These are phyloP conservation scores for Pseudohalonectria lignicola DNA, from an alignment of 2,329 filamentous ascomycete species.

Conservation along the genomic window DNA sequence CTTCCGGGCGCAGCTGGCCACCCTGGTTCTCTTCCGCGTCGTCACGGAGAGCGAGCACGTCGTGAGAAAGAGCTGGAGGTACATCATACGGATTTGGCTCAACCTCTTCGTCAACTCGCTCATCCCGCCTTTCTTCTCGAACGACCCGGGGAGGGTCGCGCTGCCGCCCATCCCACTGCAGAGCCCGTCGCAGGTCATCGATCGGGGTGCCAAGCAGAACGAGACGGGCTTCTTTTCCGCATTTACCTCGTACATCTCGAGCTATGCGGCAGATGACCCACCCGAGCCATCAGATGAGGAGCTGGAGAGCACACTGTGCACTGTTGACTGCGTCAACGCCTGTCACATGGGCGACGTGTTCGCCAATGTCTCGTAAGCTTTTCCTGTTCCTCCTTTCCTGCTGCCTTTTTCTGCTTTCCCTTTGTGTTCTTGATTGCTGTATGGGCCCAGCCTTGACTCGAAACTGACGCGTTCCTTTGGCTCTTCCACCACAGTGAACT, in stretches of 20 bases:
- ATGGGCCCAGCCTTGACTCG: no score
- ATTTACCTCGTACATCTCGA: constrained; percentile 95
- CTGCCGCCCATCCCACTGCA: constrained; percentile 80
- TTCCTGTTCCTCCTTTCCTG: neutral
- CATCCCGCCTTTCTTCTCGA: constrained; percentile 66
- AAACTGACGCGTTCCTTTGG: no score
- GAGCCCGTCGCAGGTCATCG: constrained; percentile 83
- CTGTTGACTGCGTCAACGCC: constrained; percentile 86
- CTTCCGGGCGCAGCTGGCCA: constrained; percentile 86
- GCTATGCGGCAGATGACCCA: constrained; percentile 94
- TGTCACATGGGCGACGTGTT: constrained; percentile 79
- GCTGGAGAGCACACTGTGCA: constrained; percentile 87
- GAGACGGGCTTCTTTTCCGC: constrained; percentile 88
- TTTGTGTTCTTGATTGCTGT: no score
- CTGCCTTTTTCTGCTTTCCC: constrained; percentile 1
- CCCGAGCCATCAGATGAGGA: constrained; percentile 97
- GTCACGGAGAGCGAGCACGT: constrained; percentile 74
- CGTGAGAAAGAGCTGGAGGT: constrained; percentile 65
- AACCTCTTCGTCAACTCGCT: constrained; percentile 96
- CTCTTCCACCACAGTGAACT: constrained; percentile 22
- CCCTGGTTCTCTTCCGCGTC: constrained; percentile 88
- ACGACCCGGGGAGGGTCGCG: constrained; percentile 52
- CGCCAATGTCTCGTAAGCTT: constrained; percentile 63
- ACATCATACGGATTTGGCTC: constrained; percentile 85
- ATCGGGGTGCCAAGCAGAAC: constrained; percentile 64